A percentile compares a stretch with the other conserved stretches of the same genome.
Evolutionary conservation across 768 basidiomycete species (phyloP).

Genomic region (Lactarius hatsudake): DNA sequence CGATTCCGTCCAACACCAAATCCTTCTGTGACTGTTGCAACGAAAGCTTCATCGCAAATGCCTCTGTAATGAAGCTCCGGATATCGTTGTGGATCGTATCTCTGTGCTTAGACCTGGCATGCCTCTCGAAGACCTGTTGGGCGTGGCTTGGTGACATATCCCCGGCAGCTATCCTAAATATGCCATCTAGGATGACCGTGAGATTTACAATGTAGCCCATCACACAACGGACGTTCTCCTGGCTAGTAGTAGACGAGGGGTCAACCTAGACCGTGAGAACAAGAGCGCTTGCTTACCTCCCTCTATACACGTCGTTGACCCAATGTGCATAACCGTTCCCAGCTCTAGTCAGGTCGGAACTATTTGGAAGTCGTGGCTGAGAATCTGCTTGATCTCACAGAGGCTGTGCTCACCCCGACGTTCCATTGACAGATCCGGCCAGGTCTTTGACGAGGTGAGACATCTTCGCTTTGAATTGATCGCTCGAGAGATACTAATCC

Average conservation of each 20-base stretch:
- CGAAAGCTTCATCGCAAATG: neutral
- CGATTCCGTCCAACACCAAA: conserved; percentile 1
- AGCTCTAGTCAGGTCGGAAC: neutral
- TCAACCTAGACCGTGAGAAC: neutral
- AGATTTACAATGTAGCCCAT: conserved; percentile 20
- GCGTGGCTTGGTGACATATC: neutral
- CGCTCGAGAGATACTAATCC: conserved; percentile 2
- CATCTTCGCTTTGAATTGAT: conserved; percentile 4
- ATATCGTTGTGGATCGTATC: neutral
- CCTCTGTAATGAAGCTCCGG: neutral
- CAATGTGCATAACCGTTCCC: neutral
- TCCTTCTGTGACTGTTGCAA: neutral
- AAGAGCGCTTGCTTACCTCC: neutral
- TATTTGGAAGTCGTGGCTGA: neutral
- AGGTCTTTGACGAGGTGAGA: conserved; percentile 12
- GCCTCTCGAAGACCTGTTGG: neutral
- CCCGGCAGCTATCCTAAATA: neutral
- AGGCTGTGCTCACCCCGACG: neutral
- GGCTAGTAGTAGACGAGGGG: neutral
- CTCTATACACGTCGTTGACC: neutral
- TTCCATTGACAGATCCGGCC: neutral
- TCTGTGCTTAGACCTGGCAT: neutral
- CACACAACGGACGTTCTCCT: conserved; percentile 8
- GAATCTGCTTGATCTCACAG: neutral
- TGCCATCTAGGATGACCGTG: neutral